Conservation (phyloP, 2,329 filamentous ascomycete species). For the Madurella mycetomatis region DNA sequence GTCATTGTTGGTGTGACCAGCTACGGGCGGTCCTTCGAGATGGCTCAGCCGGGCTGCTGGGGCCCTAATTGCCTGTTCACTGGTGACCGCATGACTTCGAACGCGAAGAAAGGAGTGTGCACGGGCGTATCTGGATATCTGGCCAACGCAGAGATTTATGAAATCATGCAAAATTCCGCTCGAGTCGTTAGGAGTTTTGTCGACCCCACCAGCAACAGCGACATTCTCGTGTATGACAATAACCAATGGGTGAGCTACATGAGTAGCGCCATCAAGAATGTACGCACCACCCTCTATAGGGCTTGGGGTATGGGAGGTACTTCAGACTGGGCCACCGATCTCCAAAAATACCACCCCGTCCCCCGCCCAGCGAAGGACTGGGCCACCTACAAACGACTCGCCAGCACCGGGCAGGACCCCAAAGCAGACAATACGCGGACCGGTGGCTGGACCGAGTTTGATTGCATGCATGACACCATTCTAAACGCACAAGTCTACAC, state of each 20-base stretch:
- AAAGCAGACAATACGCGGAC: conserved; percentile 15
- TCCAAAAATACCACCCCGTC: conserved; percentile 25
- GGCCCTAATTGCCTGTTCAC: no score
- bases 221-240: conserved; percentile 19
- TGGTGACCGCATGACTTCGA: no score
- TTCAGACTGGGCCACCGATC: conserved; percentile 28
- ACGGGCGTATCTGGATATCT: conserved; percentile 37
- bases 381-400: conserved; percentile 15
- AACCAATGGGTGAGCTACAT: conserved; percentile 22
- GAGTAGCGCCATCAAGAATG: conserved; percentile 13
- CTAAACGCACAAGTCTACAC: conserved; percentile 1
- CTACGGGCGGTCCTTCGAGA: conserved; percentile 35
- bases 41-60: conserved; percentile 30
- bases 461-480: conserved; percentile 19
- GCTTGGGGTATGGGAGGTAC: conserved; percentile 20
- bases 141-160: conserved; percentile 35
- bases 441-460: conserved; percentile 26
- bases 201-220: conserved; percentile 10
- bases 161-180: no score
- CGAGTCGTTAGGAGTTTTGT: no score
- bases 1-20: conserved; percentile 32
- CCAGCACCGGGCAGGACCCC: conserved; percentile 19
- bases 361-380: neutral
- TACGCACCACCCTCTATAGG: conserved; percentile 14
- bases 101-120: no score